Conservation (phyloP, 2,329 filamentous ascomycete species). For the Pestalotiopsis sp. region DNA sequence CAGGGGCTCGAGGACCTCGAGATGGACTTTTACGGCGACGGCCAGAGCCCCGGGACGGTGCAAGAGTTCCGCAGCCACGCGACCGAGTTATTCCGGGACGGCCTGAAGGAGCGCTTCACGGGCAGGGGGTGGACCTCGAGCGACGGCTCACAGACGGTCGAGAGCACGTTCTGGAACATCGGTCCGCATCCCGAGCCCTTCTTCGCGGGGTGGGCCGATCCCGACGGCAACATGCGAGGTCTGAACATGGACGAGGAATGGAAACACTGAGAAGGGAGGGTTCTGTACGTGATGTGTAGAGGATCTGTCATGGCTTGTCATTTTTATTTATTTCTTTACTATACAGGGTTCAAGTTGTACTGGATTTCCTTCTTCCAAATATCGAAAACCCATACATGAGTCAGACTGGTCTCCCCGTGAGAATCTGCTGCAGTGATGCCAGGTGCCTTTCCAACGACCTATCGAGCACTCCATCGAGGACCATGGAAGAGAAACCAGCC, state of each 20-base stretch:
- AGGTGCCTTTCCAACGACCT: neutral
- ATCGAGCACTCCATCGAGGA: neutral
- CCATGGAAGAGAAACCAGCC: too few species aligned
- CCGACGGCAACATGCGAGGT: neutral
- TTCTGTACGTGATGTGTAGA: neutral
- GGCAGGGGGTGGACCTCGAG: neutral
- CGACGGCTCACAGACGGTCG: neutral
- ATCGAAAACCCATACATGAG: neutral
- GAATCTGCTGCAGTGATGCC: neutral
- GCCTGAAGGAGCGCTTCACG: neutral
- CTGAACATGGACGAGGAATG: neutral
- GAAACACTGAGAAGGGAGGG: neutral
- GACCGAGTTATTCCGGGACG: neutral
- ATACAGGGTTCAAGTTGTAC: neutral
- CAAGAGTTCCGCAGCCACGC: neutral
- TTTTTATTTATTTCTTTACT: neutral
- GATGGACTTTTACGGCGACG: neutral
- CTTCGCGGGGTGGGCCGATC: neutral
- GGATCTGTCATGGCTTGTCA: too few species aligned
- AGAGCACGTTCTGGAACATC: neutral
- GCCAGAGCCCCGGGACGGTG: neutral
- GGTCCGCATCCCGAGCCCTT: neutral
- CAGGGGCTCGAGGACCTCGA: neutral
- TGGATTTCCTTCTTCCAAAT: too few species aligned
- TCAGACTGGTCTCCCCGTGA: neutral